Base-by-base conservation (phyloP, 2,329 filamentous ascomycete species). In the Ophiostoma pallidulum region DNA sequence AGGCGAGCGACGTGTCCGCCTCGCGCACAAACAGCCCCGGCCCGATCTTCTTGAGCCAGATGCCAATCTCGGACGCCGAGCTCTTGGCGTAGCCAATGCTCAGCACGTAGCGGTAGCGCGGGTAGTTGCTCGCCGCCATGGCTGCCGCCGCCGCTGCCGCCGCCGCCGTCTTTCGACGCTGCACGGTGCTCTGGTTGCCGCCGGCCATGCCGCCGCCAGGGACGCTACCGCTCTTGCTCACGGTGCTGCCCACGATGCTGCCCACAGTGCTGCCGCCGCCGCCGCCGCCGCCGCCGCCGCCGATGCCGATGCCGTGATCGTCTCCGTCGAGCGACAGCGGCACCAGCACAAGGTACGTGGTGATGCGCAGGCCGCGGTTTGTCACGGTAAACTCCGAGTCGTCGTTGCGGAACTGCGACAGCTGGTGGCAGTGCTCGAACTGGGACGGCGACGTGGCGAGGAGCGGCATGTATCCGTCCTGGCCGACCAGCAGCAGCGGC, bases 331-430 rank as follows among this genome's bases (percentile, higher is more conserved):
- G 28, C 20, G 39, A 28, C 41, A 52, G n/a, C 6, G 47, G 50
- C n/a, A 50, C 32, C n/a, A 52, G 40, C 16, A 52, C 28, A 0
- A 51, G 48, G 32, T 51, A 46, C 9, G 42, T 40, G 7, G 36
- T 41, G 36, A 54, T 47, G 36, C 48, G 50, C 42, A 54, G n/a
- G 10, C 52, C 52, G 18, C 48, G 48, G 36, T 52, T 54, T 2
- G 50, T 54, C 3, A 54, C 29, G 9, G 43, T 20, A 31, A 52
- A 50, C 32, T 51, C 51, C 16, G 32, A 44, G 33, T 53, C 51
- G 24, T 51, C 44, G 16, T 48, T 36, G 22, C 38, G 48, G 33
- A 53, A 51, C 19, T 31, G 37, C 18, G 39, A n/a, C 7, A 46
- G 33, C 14, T 35, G 13, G 35, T 43, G 39, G 39, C 48, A 50